Evolutionary conservation across 2,329 filamentous ascomycete genomes (phyloP), one percentile per base, ranked within the genome.

Genomic region (Beauveria bassiana): DNA sequence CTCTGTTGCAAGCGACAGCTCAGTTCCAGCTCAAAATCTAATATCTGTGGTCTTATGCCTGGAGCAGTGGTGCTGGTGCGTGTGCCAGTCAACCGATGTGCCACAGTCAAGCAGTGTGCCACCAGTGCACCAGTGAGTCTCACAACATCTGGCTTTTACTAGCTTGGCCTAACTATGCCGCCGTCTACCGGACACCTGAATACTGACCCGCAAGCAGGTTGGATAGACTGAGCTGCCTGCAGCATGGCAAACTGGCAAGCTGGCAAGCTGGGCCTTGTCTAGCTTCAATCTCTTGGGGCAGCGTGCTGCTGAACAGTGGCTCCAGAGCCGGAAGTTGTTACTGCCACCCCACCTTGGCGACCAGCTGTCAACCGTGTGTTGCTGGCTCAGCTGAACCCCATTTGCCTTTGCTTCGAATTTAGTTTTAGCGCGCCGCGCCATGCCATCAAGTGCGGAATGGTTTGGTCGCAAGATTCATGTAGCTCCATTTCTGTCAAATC

Each of bases 301-400:
- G 45, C 5, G 49, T 38, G 47, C 57, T 58, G 55, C 53, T 56
- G 53, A 56, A 49, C n/a, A 57, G 54, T 45, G 43, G 54, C 54
- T 47, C 54, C 54, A 28, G 31, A 26, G 50, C 57, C 49, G 49
- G 40, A 53, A 40, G 40, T 53, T 60, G 58, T 40, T 60, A 60
- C 58, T 53, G 58, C 40, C 58, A 60, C 58, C 58, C 58, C 58
- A 60, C 58, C 58, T 59, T 52, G n/a, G 31, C 38, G 49, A 60
- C 49, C 49, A 38, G 49, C 54, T 49, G 31, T 42, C 49, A 60
- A 60, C 49, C 50, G 40, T 53, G 49, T 61, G 59, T 61, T 53
- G 59, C 59, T 61, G 59, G 59, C 51, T 61, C 51, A 61, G 59
- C 59, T 61, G 59, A 61, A 61, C 59, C 51, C 43, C 50, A 43